phyloP scores from a whole-genome alignment of 768 basidiomycete genomes.

The Lepiota subincarnata region DNA sequence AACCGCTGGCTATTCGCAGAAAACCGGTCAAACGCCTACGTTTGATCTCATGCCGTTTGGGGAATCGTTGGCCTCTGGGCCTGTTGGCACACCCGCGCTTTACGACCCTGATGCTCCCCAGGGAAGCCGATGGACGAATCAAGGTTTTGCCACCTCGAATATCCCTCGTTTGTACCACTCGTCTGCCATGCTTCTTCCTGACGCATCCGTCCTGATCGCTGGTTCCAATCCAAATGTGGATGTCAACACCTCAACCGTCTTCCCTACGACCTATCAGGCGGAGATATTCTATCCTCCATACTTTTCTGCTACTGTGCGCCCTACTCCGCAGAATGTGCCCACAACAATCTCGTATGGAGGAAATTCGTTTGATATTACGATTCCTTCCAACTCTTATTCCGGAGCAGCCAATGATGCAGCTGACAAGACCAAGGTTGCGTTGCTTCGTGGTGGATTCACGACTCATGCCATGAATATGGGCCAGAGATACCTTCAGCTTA shows the following conservation, averaged over 20 bases:
- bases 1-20: slow-evolving; percentile 80
- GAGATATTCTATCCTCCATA: slow-evolving; percentile 93
- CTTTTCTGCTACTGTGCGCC: slow-evolving; percentile 66
- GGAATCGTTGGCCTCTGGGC: slow-evolving; percentile 75
- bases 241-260: slow-evolving; percentile 56
- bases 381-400: slow-evolving; percentile 63
- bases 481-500: slow-evolving; percentile 75
- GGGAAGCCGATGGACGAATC: slow-evolving; percentile 73
- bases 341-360: slow-evolving; percentile 83
- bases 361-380: slow-evolving; percentile 64
- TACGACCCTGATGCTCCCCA: slow-evolving; percentile 73
- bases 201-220: slow-evolving; percentile 80
- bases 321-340: slow-evolving; percentile 67
- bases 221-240: slow-evolving; percentile 95
- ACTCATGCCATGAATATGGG: slow-evolving; percentile 90
- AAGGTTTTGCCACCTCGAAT: slow-evolving; percentile 53
- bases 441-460: slow-evolving; percentile 83
- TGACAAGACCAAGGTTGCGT: slow-evolving; percentile 66
- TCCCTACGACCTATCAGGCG: slow-evolving; percentile 74
- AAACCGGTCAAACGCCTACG: slow-evolving; percentile 42
- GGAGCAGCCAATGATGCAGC: slow-evolving; percentile 68
- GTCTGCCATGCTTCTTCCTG: slow-evolving; percentile 82
- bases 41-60: slow-evolving; percentile 60
- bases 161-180: slow-evolving; percentile 92
- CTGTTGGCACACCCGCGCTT: slow-evolving; percentile 73